phyloP scores from a whole-genome alignment of 495 filamentous ascomycete genomes.

The Niebla homalea region DNA sequence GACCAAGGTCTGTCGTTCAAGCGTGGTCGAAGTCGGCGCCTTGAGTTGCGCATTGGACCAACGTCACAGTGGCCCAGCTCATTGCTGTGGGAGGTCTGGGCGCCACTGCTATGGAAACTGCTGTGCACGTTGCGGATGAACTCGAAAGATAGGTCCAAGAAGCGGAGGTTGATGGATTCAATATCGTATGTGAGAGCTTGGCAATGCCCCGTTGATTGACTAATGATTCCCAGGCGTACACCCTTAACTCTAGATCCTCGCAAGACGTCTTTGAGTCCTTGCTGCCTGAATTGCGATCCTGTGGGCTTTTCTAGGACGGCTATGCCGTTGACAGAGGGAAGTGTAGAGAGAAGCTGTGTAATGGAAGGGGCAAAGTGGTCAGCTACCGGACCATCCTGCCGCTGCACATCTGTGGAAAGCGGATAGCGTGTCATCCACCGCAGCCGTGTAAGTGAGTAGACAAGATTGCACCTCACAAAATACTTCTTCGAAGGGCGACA shows the following conservation, averaged over 20 bases:
- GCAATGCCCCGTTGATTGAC: not conserved
- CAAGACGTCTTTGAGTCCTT: constrained; percentile 45
- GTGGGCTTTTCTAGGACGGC: constrained; percentile 38
- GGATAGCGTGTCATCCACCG: too few relatives aligned
- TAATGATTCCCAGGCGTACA: constrained; percentile 34
- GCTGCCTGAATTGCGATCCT: constrained; percentile 30
- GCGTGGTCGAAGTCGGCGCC: constrained; percentile 34
- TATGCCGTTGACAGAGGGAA: constrained; percentile 32
- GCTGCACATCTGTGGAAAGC: constrained; percentile 38
- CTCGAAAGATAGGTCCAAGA: constrained; percentile 49
- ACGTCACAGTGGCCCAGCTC: constrained; percentile 46
- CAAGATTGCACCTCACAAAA: too few relatives aligned
- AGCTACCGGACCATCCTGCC: constrained; percentile 34
- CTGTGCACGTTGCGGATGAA: constrained; percentile 43
- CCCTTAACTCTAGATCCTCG: constrained; percentile 48
- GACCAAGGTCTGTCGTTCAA: constrained; percentile 34
- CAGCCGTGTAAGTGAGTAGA: too few relatives aligned
- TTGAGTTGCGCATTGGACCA: constrained; percentile 47
- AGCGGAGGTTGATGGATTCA: constrained; percentile 53
- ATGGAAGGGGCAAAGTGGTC: constrained; percentile 30
- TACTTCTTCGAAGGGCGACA: too few relatives aligned
- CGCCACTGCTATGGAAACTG: constrained; percentile 39
- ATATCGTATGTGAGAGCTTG: constrained; percentile 28
- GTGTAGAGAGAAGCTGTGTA: constrained; percentile 36
- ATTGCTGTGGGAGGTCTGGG: constrained; percentile 43